Conservation (phyloP, 805 yeast species). For the Candida ovalis region DNA sequence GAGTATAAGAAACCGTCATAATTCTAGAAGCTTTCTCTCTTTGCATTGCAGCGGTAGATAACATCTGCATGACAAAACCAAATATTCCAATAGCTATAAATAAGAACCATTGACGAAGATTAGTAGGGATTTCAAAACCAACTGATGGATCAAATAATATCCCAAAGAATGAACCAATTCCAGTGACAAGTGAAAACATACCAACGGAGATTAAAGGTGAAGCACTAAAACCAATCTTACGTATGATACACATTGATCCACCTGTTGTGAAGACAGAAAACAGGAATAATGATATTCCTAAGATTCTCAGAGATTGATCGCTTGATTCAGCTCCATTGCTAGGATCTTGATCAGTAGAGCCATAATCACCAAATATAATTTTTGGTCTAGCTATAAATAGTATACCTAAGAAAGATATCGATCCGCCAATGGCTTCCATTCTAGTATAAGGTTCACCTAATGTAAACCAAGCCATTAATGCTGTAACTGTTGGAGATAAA, state of each 20-base stretch:
- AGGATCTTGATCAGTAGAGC: constrained; percentile 15
- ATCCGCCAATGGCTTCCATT: constrained; percentile 60
- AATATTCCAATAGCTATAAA: constrained; percentile 56
- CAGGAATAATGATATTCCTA: constrained; percentile 57
- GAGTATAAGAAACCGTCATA: constrained; percentile 63
- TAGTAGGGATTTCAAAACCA: constrained; percentile 52
- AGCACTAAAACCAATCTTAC: constrained; percentile 65
- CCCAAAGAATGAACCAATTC: constrained; percentile 46
- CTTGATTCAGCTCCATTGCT: constrained; percentile 14
- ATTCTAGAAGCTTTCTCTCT: constrained; percentile 57
- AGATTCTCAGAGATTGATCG: constrained; percentile 33
- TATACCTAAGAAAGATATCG: constrained; percentile 65
- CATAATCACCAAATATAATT: constrained; percentile 48
- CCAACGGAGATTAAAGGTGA: constrained; percentile 73
- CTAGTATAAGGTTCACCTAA: constrained; percentile 59
- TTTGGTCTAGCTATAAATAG: constrained; percentile 71
- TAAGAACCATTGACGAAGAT: constrained; percentile 55
- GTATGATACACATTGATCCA: constrained; percentile 55
- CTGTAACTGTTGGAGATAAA: constrained; percentile 68
- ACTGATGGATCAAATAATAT: constrained; percentile 51
- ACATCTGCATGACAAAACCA: constrained; percentile 74
- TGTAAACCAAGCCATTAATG: constrained; percentile 61
- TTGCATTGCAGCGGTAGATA: constrained; percentile 72
- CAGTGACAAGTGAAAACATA: constrained; percentile 59
- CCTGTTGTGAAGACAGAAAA: constrained; percentile 63